Evolutionary conservation across 2,329 filamentous ascomycete genomes (phyloP).

Genomic region (Neophaeococcomyces aloes): DNA sequence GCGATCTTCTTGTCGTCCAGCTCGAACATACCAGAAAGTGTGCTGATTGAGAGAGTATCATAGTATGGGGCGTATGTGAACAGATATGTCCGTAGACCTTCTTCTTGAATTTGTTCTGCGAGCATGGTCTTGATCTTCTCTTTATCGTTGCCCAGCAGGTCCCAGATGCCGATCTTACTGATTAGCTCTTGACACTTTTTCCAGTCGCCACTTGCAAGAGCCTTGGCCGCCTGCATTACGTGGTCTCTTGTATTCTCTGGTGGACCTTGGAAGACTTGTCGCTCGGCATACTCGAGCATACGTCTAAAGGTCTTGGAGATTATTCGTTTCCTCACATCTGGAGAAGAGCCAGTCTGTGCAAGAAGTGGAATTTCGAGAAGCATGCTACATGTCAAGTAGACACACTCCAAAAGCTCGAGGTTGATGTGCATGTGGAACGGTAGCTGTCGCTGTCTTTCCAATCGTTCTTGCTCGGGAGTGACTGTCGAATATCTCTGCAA

Average conservation of each 20-base stretch:
- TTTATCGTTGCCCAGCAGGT: constrained; percentile 74
- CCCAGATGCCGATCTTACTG: constrained; percentile 99
- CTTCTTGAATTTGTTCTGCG: constrained; percentile 94
- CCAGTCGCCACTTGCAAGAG: constrained; percentile 93
- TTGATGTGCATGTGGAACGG: constrained; percentile 99
- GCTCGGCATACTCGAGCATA: constrained; percentile 98
- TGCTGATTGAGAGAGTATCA: constrained; percentile 81
- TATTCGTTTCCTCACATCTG: constrained; percentile 91
- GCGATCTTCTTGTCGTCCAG: constrained; percentile 80
- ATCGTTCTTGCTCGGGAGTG: constrained; percentile 90
- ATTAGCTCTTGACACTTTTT: constrained; percentile 91
- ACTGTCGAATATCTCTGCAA: constrained; percentile 96
- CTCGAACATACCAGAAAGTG: constrained; percentile 90
- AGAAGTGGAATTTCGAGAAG: constrained; percentile 94
- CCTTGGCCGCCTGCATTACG: constrained; percentile 98
- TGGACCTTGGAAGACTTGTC: constrained; percentile 96
- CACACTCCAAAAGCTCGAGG: constrained; percentile 92
- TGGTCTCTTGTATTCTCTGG: constrained; percentile 98
- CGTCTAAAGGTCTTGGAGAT: constrained; percentile 99
- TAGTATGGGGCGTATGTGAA: constrained; percentile 99
- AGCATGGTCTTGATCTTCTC: constrained; percentile 96
- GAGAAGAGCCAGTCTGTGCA: constrained; percentile 90
- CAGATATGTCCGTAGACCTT: constrained; percentile 93
- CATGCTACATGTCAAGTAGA: constrained; percentile 99
- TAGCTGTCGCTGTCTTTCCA: constrained; percentile 93